These are phyloP conservation scores for Debaryomycetaceae sp. DNA, from an alignment of 1,139 yeast genomes.

Conservation along the genomic window DNA sequence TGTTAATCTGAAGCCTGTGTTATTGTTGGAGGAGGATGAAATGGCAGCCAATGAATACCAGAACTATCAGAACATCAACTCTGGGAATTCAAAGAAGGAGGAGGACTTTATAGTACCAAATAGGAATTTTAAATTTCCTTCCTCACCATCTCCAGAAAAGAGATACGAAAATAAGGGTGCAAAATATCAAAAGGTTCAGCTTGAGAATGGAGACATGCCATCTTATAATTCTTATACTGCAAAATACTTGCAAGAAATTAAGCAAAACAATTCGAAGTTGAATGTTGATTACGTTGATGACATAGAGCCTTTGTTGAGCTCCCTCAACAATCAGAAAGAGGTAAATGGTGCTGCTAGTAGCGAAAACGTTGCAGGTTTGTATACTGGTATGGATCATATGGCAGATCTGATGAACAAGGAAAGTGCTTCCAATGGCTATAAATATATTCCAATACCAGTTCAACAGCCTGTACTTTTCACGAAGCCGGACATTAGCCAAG, in stretches of 20 bases:
- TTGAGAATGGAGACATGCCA: slow-evolving; percentile 4
- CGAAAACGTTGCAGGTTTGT: background rate
- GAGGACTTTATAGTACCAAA: slow-evolving; percentile 30
- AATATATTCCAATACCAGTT: slow-evolving; percentile 42
- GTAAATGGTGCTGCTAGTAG: background rate
- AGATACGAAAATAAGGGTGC: slow-evolving; percentile 4
- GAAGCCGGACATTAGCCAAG: slow-evolving; percentile 6
- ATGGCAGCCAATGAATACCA: slow-evolving; percentile 10
- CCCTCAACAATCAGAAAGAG: slow-evolving; percentile 2
- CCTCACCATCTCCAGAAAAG: slow-evolving; percentile 27
- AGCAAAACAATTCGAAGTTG: slow-evolving; percentile 10
- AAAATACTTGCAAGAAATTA: slow-evolving; percentile 42
- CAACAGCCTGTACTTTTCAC: slow-evolving; percentile 29
- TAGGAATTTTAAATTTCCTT: slow-evolving; percentile 49
- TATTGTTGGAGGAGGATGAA: slow-evolving; percentile 29
- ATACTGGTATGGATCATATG: background rate
- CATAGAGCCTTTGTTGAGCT: slow-evolving; percentile 29
- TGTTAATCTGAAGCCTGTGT: slow-evolving; percentile 15
- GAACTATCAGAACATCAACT: slow-evolving; percentile 4
- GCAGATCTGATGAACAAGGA: background rate
- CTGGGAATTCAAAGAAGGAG: slow-evolving; percentile 3
- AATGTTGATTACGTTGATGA: slow-evolving; percentile 35
- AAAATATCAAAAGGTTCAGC: background rate
- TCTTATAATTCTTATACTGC: slow-evolving; percentile 36
- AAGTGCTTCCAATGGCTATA: slow-evolving; percentile 10